Conservation (phyloP, 1,284 basidiomycete genomes). For the Peniophora sp. region DNA sequence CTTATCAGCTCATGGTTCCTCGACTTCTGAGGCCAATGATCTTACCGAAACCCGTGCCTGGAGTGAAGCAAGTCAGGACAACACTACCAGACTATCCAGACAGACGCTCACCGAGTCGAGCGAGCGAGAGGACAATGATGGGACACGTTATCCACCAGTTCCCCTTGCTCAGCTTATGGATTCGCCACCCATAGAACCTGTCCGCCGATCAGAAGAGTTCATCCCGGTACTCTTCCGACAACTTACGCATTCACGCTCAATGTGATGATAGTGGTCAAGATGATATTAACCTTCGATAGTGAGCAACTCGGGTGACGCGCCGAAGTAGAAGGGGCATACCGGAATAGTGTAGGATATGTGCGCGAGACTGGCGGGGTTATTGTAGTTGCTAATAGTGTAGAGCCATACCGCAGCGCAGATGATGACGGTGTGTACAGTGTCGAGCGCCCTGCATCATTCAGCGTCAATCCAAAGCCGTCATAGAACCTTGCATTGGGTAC, state of each 20-base stretch:
- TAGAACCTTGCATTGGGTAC: no score
- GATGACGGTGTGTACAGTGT: background rate
- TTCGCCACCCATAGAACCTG: constrained; percentile 16
- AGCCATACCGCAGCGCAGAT: background rate
- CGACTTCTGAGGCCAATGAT: no score
- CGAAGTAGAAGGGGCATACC: no score
- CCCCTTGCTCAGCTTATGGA: constrained; percentile 17
- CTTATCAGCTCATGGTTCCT: no score
- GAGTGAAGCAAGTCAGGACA: no score
- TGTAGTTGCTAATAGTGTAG: background rate
- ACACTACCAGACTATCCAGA: no score
- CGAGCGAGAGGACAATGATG: constrained; percentile 6
- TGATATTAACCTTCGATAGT: background rate
- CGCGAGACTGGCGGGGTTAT: background rate
- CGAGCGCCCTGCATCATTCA: background rate
- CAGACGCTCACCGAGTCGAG: no score
- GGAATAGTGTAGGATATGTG: background rate
- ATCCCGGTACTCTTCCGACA: background rate
- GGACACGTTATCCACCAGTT: constrained; percentile 16
- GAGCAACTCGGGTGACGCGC: background rate
- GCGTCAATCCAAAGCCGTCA: no score
- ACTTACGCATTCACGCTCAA: background rate
- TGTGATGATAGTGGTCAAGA: background rate
- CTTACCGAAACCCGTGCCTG: no score
- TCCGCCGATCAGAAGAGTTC: no score